Base-by-base conservation (phyloP, 148 eudicot species). In the Vaccinium corymbosum region DNA sequence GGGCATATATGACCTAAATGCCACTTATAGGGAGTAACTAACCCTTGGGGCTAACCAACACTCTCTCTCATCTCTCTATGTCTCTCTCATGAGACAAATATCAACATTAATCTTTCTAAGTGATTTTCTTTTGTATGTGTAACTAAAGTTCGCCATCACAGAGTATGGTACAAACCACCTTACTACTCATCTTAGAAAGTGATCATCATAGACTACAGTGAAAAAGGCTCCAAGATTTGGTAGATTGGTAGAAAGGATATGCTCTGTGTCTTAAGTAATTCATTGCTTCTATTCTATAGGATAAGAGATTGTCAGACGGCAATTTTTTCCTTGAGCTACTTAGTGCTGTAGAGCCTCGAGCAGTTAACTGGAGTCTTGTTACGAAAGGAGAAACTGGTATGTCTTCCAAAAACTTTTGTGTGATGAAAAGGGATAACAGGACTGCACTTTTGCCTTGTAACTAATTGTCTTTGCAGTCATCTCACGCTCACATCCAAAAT, bases 301-400 rank as follows among this genome's bases (percentile, higher is more conserved):
- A 97, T 80, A 97, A 93, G 87, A 91, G 93, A 84, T 91, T 97
- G 84, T 95, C 98, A 78, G 87, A 91, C 80, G 98, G 99, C 59
- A 90, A 88, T 68, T 97, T 95, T 84, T 95, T 97, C 93, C 95
- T 97, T 11, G 98, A 97, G 91, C 92, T 97, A 82, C 96, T 97
- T 17, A 92, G 98, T 86, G 98, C 98, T 13, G 98, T 97, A 70
- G 96, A 92, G 79, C 96, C 99, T 81, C 91, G 96, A 89, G 91
- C 90, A 81, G 98, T 97, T 85, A 97, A 95, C 68, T 97, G 99
- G 99, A 92, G 98, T 88, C 98, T 97, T 85, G 99, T 97, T 64
- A 97, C 99, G 5, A 94, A 90, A 90, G 99, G 99, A 80, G 83
- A 87, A 89, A 97, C 71, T 80, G 99, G 99, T 97, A 93, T 50